Conservation (phyloP, 345 rosid genomes). For the Salix viminalis region DNA sequence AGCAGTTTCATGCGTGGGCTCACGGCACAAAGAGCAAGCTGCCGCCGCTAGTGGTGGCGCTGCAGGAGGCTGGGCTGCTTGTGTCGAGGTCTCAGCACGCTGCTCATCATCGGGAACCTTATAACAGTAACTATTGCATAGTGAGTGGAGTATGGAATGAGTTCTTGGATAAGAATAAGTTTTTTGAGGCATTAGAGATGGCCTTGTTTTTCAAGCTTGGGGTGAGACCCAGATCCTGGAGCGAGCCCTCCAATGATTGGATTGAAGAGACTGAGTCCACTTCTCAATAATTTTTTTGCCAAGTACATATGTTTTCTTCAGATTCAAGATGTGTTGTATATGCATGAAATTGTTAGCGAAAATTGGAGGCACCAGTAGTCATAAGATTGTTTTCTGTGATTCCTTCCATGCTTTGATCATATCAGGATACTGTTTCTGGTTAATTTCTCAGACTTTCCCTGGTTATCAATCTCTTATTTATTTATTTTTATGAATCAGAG, state of each 20-base stretch:
- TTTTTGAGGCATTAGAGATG: constrained; percentile 80
- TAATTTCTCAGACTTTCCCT: neutral
- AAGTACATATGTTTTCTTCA: neutral
- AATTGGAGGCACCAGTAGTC: neutral
- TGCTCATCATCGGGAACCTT: constrained; percentile 74
- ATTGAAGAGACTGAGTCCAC: constrained; percentile 40
- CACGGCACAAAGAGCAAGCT: constrained; percentile 83
- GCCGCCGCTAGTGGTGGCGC: constrained; percentile 51
- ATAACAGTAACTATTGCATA: constrained; percentile 81
- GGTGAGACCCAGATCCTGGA: constrained; percentile 78
- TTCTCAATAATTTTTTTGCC: constrained; percentile 7
- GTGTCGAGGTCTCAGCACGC: constrained; percentile 66
- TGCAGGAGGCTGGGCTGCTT: constrained; percentile 69
- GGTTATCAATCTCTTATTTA: neutral
- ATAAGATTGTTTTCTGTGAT: neutral
- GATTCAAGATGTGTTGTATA: neutral
- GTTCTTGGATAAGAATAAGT: constrained; percentile 52
- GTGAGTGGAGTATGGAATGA: constrained; percentile 83
- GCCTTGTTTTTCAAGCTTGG: constrained; percentile 51
- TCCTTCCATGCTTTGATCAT: neutral
- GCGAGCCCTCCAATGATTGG: constrained; percentile 65
- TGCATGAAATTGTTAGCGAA: neutral
- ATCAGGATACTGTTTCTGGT: neutral
- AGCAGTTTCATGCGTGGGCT: constrained; percentile 95
- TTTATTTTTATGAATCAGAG: neutral